phyloP scores from a whole-genome alignment of 768 basidiomycete species.

The Amyloporia xantha region DNA sequence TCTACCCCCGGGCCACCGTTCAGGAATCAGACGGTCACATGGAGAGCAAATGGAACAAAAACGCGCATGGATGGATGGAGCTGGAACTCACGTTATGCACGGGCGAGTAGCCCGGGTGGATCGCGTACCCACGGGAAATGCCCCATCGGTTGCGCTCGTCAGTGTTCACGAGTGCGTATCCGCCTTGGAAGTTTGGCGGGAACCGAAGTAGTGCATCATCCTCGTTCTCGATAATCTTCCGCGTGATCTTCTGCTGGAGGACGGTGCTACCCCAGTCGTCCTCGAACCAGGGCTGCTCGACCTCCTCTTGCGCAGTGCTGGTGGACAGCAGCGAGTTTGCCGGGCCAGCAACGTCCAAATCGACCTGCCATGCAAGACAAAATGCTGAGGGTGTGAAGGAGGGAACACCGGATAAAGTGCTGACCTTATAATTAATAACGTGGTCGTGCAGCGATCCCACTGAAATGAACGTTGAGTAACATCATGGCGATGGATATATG shows the following conservation, averaged over 20 bases:
- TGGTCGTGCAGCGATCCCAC: slow-evolving; percentile 67
- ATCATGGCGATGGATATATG: background rate
- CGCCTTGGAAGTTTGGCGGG: slow-evolving; percentile 50
- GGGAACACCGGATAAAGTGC: too few species aligned
- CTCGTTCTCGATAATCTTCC: slow-evolving; percentile 44
- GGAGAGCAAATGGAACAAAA: background rate
- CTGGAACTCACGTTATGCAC: slow-evolving; percentile 38
- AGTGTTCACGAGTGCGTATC: slow-evolving; percentile 50
- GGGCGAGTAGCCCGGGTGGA: slow-evolving; percentile 53
- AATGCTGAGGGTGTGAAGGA: slow-evolving; percentile 1
- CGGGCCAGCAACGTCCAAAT: slow-evolving; percentile 57
- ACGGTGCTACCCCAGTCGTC: slow-evolving; percentile 51
- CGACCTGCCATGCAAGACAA: slow-evolving; percentile 35
- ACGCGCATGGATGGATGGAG: background rate
- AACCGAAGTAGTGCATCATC: slow-evolving; percentile 44
- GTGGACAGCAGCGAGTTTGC: slow-evolving; percentile 50
- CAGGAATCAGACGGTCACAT: background rate
- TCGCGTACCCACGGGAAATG: slow-evolving; percentile 49
- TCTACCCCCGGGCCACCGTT: too few species aligned
- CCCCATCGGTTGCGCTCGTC: slow-evolving; percentile 52
- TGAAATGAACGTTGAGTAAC: slow-evolving; percentile 13
- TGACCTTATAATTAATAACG: slow-evolving; percentile 53
- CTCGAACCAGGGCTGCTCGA: slow-evolving; percentile 49
- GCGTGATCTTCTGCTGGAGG: slow-evolving; percentile 45
- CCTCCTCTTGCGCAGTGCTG: slow-evolving; percentile 41